Evolutionary conservation across 352 stramenopile species (phyloP).

Genomic region (Globisporangium takayamanum): DNA sequence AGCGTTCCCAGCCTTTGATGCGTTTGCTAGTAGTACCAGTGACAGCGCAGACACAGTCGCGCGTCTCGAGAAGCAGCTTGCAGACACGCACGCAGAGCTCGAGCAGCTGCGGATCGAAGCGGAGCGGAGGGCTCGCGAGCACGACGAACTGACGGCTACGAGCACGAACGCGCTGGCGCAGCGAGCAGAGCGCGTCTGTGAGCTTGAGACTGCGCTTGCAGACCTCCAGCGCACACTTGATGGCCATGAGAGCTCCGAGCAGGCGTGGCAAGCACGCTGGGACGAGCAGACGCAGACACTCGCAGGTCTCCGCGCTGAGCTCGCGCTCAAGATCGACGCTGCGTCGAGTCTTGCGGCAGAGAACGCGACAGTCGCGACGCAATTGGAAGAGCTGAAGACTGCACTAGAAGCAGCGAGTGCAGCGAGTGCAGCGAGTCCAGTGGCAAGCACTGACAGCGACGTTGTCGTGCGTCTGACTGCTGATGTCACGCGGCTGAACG

Average conservation of each 20-base stretch:
- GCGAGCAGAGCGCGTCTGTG: constrained; percentile 9
- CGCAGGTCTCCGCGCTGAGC: neutral
- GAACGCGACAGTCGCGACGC: constrained; percentile 4
- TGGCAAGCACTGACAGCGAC: neutral
- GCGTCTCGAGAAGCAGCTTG: constrained; percentile 6
- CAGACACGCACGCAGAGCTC: constrained; percentile 10
- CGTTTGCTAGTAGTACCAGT: neutral
- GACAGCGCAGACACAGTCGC: constrained; percentile 3
- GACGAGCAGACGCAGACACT: constrained; percentile 5
- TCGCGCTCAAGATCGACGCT: constrained; percentile 1
- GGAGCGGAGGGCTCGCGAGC: neutral
- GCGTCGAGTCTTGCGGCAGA: constrained; percentile 5
- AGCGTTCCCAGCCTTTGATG: neutral
- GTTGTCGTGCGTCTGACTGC: neutral
- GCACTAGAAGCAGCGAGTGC: no score
- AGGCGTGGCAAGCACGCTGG: constrained; percentile 12
- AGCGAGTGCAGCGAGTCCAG: neutral
- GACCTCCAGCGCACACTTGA: constrained; percentile 17
- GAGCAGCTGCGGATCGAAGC: constrained; percentile 17
- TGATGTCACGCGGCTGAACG: neutral
- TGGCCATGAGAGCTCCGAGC: constrained; percentile 6
- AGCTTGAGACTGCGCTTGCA: constrained; percentile 11
- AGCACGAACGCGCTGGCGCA: constrained; percentile 18
- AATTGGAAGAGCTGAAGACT: constrained; percentile 1
- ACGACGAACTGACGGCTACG: constrained; percentile 17